Percentiles rank a stretch among this genome's conserved stretches.
Conservation (phyloP, 202 grass and related monocot genomes). For the Setaria viridis region DNA sequence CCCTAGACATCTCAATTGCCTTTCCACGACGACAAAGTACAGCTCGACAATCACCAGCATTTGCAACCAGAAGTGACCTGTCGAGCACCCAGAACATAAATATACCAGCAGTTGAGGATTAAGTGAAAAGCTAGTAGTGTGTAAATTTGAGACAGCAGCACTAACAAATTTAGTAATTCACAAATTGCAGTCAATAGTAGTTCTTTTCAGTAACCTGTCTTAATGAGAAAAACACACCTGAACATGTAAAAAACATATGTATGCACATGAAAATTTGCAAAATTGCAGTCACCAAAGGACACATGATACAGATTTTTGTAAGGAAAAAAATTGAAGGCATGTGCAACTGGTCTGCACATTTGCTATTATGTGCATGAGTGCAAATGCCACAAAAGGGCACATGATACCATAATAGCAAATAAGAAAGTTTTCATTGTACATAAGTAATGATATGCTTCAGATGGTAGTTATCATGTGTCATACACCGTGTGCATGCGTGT, state of each 20-base stretch:
- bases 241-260: neutral
- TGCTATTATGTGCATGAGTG: neutral
- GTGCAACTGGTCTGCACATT: neutral
- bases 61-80: constrained; percentile 94
- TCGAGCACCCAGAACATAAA: constrained; percentile 24
- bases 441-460: constrained; percentile 10
- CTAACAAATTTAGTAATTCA: neutral
- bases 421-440: neutral
- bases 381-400: neutral
- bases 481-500: neutral
- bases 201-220: neutral
- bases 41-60: constrained; percentile 94
- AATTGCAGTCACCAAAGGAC: neutral
- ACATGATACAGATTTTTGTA: neutral
- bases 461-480: neutral
- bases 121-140: neutral
- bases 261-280: constrained; percentile 14
- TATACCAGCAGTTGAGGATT: constrained; percentile 11
- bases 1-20: constrained; percentile 82
- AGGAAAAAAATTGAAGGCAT: neutral
- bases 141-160: neutral
- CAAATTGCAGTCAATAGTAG: neutral
- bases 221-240: neutral
- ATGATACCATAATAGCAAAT: neutral
- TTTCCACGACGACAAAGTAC: constrained; percentile 87